These are phyloP conservation scores for Hypoxylon rickii DNA, from an alignment of 495 filamentous ascomycete genomes.

Conservation along the genomic window DNA sequence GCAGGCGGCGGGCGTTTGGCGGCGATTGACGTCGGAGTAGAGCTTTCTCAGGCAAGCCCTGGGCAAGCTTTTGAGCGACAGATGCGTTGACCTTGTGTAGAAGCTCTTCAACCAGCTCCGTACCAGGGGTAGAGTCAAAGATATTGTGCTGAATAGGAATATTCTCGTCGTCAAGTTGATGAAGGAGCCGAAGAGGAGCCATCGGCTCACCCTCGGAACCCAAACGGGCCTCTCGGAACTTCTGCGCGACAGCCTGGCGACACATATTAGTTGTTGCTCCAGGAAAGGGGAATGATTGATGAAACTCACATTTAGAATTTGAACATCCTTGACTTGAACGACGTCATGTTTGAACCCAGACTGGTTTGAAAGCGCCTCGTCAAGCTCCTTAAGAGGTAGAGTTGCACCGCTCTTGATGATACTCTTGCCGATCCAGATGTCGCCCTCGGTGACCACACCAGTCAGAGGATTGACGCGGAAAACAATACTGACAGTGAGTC, in stretches of 20 bases:
- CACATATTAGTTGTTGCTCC: constrained; percentile 34
- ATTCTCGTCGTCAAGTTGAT: constrained; percentile 98
- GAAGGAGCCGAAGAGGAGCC: constrained; percentile 82
- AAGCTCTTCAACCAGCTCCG: constrained; percentile 93
- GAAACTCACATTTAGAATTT: constrained; percentile 70
- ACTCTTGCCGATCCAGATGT: constrained; percentile 91
- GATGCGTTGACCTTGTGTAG: constrained; percentile 87
- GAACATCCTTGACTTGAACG: constrained; percentile 70
- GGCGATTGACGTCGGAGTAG: constrained; percentile 83
- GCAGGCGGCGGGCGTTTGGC: constrained; percentile 84
- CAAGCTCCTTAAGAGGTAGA: constrained; percentile 81
- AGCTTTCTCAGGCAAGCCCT: constrained; percentile 86
- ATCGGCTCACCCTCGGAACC: constrained; percentile 76
- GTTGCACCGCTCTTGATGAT: constrained; percentile 89
- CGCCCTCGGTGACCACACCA: constrained; percentile 76
- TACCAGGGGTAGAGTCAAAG: constrained; percentile 85
- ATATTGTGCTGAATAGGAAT: constrained; percentile 95
- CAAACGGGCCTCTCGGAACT: constrained; percentile 85
- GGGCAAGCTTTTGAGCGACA: constrained; percentile 81
- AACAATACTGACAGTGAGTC: constrained; percentile 88
- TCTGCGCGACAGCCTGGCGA: constrained; percentile 70
- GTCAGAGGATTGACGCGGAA: constrained; percentile 82
- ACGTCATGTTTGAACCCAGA: constrained; percentile 61
- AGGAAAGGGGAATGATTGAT: constrained; percentile 1
- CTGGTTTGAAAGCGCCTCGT: constrained; percentile 70